These are phyloP conservation scores for Butyriboletus appendiculatus DNA, from an alignment of 1,284 basidiomycete genomes.

Conservation along the genomic window DNA sequence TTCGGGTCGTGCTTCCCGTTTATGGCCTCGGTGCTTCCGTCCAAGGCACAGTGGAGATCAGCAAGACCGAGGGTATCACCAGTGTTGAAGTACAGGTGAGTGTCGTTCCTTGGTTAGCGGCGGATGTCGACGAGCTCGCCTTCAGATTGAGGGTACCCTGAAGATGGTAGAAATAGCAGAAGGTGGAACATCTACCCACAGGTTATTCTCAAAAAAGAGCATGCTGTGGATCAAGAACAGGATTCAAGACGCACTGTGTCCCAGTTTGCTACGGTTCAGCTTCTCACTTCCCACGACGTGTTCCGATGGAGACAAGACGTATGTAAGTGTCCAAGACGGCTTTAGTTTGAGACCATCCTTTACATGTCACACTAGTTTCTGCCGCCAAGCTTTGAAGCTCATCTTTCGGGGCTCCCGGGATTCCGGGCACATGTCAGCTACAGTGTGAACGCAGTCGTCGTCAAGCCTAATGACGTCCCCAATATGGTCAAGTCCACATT, in stretches of 20 bases:
- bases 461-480: constrained; percentile 45
- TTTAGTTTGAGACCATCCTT: constrained; percentile 4
- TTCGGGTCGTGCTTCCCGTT: constrained; percentile 49
- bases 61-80: constrained; percentile 54
- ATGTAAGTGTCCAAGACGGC: constrained; percentile 45
- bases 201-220: constrained; percentile 51
- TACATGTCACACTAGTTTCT: constrained; percentile 43
- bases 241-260: constrained; percentile 45
- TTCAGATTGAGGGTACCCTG: constrained; percentile 60
- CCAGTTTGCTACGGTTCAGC: constrained; percentile 52
- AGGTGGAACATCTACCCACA: constrained; percentile 53
- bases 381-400: constrained; percentile 63
- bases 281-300: constrained; percentile 60
- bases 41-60: constrained; percentile 57
- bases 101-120: background rate
- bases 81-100: constrained; percentile 64
- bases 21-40: constrained; percentile 56
- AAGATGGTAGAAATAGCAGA: constrained; percentile 64
- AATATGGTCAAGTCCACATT: constrained; percentile 46
- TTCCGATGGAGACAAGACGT: constrained; percentile 51
- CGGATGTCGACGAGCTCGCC: constrained; percentile 14
- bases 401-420: constrained; percentile 65
- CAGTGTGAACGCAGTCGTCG: constrained; percentile 45
- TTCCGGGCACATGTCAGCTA: constrained; percentile 64
- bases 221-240: constrained; percentile 59